Evolutionary conservation across 2,329 filamentous ascomycete genomes (phyloP), one percentile per base, ranked within the genome.

Genomic region (Aureobasidium sp.): DNA sequence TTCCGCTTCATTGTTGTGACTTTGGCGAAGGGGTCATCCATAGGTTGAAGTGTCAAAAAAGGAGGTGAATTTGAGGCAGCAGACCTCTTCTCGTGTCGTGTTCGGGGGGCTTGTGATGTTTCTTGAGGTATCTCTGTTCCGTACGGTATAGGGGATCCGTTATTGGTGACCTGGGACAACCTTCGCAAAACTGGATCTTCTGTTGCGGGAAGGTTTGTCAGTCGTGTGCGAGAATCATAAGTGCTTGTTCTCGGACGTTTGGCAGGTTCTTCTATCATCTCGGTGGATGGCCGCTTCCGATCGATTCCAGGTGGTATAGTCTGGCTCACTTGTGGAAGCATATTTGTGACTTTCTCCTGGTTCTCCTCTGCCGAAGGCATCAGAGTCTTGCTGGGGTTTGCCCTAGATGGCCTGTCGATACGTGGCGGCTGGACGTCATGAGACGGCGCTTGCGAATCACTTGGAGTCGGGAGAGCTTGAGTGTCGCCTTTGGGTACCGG

Each of bases 121-220:
- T 27, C 40, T 15, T 19, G 27, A 35, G 31, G 42, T 2, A 29
- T n/a, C 47, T 59, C 15, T 43, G 45, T 42, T 38, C 60, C 23
- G 43, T 53, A 17, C 4, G 37, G 17, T 49, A 27, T 42, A 58
- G 33, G 49, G 21, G 33, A 59, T 33, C 23, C 45, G 42, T 62
- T 57, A 29, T 47, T 23, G 49, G 43, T 59, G 58, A 62, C 45
- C 51, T 35, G 23, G 19, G 59, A 64, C 11, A n/a, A 57, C 61
- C 19, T 60, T 54, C 40, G 31, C 8, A 11, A 43, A 31, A 17
- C 54, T 4, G 29, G 29, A 15, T 19, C 17, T n/a, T 19, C 31
- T 25, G 10, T 25, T 13, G 21, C 40, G 5, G 15, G 13, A 9
- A 23, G 4, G 11, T n/a, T 19, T 27, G 9, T 23, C 23, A 6